A percentile compares a stretch with the other conserved stretches of the same genome.
Conservation (phyloP, 768 basidiomycete species). For the Xanthoconium purpureum region DNA sequence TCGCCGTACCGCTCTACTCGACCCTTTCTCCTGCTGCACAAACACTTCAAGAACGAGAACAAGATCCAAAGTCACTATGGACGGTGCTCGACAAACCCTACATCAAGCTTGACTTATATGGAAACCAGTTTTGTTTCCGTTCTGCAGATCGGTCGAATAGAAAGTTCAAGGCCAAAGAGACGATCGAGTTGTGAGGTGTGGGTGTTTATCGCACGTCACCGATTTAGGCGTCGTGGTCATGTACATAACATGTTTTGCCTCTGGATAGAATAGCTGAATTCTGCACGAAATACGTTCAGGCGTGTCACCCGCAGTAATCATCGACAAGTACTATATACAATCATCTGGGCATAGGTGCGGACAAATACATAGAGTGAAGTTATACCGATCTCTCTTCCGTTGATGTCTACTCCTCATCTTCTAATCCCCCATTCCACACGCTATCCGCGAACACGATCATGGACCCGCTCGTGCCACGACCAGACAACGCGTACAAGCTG, state of each 20-base stretch:
- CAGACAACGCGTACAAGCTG: neutral
- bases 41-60: neutral
- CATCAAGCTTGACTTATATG: conserved; percentile 75
- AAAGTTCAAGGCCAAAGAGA: conserved; percentile 87
- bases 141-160: conserved; percentile 75
- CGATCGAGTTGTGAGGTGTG: conserved; percentile 55
- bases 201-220: neutral
- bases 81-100: conserved; percentile 64
- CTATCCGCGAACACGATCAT: neutral
- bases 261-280: no score
- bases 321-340: neutral
- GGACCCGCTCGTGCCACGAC: neutral
- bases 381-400: no score
- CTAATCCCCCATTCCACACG: neutral
- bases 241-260: neutral
- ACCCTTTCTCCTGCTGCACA: conserved; percentile 37
- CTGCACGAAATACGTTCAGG: neutral
- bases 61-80: neutral
- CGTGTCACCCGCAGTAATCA: neutral
- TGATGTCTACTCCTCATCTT: no score
- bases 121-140: conserved; percentile 83
- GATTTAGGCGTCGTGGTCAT: no score
- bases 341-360: no score
- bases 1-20: conserved; percentile 70
- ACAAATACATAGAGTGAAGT: no score